phyloP scores from a whole-genome alignment of 2,329 filamentous ascomycete species.

The Aspergillus pseudotamarii region DNA sequence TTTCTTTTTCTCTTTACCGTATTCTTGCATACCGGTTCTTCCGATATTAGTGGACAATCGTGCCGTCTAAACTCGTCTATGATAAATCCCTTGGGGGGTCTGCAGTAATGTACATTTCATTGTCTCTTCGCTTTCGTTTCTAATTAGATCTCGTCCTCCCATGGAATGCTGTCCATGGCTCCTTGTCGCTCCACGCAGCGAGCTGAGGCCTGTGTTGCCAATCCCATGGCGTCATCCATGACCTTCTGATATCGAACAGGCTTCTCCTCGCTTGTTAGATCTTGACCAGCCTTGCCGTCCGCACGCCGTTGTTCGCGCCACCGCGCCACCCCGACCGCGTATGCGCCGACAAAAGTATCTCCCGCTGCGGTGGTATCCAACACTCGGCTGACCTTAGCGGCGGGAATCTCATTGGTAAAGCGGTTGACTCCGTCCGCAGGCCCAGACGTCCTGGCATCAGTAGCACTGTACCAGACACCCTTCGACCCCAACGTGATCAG shows the following conservation, averaged over 20 bases:
- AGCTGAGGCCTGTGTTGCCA: conserved; percentile 49
- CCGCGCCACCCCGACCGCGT: conserved; percentile 72
- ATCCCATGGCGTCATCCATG: conserved; percentile 48
- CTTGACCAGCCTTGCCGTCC: conserved; percentile 56
- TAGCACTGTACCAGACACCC: conserved; percentile 70
- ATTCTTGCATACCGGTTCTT: not conserved
- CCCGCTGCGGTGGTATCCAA: conserved; percentile 93
- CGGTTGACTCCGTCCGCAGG: conserved; percentile 32
- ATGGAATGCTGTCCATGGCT: conserved; percentile 53
- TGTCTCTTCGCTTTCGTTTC: not conserved
- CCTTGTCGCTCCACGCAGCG: conserved; percentile 49
- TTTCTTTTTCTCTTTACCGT: not conserved
- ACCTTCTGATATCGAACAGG: conserved; percentile 43
- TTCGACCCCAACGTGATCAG: conserved; percentile 82
- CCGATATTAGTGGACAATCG: not conserved
- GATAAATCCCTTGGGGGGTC: not conserved
- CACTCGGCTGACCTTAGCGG: conserved; percentile 70
- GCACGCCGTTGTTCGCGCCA: conserved; percentile 44
- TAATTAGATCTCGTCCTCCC: conserved; percentile 46
- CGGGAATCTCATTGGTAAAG: conserved; percentile 54
- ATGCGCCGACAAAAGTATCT: conserved; percentile 90
- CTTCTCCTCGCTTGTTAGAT: conserved; percentile 38
- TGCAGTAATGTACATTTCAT: conserved; percentile 1
- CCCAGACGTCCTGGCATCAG: conserved; percentile 48
- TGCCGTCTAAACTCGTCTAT: not conserved